phyloP scores from a whole-genome alignment of 2,329 filamentous ascomycete genomes.

The Penicillium sp. region DNA sequence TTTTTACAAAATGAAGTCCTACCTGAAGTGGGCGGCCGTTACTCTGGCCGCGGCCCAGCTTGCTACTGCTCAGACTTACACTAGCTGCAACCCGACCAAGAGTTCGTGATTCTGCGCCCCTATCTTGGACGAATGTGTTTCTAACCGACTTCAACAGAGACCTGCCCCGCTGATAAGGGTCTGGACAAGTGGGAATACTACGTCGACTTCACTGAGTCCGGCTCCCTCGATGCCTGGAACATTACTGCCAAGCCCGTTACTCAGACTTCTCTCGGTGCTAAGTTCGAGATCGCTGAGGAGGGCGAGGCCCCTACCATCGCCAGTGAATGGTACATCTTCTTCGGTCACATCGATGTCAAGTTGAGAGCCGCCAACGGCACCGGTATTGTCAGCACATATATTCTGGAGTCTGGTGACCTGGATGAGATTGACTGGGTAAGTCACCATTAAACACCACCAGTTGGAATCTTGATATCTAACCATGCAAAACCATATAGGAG shows the following conservation, averaged over 20 bases:
- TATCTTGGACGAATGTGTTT: not conserved
- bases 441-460: conserved; percentile 40
- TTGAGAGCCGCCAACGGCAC: conserved; percentile 83
- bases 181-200: conserved; percentile 50
- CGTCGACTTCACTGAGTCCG: conserved; percentile 44
- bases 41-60: conserved; percentile 31
- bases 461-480: not conserved
- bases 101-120: conserved; percentile 12
- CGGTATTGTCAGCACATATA: conserved; percentile 88
- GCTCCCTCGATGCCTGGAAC: conserved; percentile 63
- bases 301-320: conserved; percentile 84
- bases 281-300: conserved; percentile 73
- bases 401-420: conserved; percentile 84
- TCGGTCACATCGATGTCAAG: conserved; percentile 81
- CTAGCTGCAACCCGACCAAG: conserved; percentile 68
- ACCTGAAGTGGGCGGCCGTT: conserved; percentile 24
- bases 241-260: conserved; percentile 64
- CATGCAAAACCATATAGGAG: conserved; percentile 27
- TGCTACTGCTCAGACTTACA: conserved; percentile 67
- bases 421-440: conserved; percentile 98
- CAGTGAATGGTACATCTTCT: conserved; percentile 98
- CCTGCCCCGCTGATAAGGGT: conserved; percentile 70
- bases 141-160: conserved; percentile 13
- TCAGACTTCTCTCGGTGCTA: conserved; percentile 70
- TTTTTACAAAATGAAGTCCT: conserved; percentile 4